Base-by-base conservation (phyloP, 2,329 filamentous ascomycete species). In the Ceratocystis papillata region DNA sequence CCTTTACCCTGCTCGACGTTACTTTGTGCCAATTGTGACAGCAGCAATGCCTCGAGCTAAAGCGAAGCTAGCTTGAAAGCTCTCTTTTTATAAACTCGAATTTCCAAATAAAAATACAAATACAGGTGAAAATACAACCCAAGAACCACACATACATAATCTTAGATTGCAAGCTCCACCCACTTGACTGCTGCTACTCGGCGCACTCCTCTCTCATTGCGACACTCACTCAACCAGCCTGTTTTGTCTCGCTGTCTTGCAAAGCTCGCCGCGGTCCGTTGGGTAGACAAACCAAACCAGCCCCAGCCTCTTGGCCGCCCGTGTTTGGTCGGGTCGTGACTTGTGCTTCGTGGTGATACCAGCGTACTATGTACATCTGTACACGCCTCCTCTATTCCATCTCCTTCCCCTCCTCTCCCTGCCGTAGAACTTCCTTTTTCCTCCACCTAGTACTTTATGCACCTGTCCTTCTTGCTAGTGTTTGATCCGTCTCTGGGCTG, bases 11-110 rank as follows among this genome's bases (percentile, higher is more conserved):
- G 53, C 22, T 30, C 53, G 53, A 57, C 22, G 53, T 57, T 57
- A 33, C 53, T 57, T 57, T 57, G 53, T 57, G 53, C 48, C 17
- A 57, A 57, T 57, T 57, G 25, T 57, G 53, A 57, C 53, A 57
- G 53, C 53, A 28, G 25, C 53, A 53, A 4, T n/a, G n/a, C 22
- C 48, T 53, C 48, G 15, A 57, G 28, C 28, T 57, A 25, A 33
- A 33, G 22, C 53, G 12, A 50, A 50, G 48, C 48, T 41, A 41
- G 37, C 37, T 41, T 41, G 37, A 15, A 41, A 15, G 37, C 37
- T 41, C 37, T 15, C 37, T 41, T 41, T 41, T 41, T 41, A 41
- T 41, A 41, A 41, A 41, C 37, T 4, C 3, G 37, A 12, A 15
- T 1, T 15, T 41, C 37, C 37, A 41, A 41, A 15, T 41, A 15